Base-by-base conservation (phyloP, 139 green algal species). In the Volvox africanus region DNA sequence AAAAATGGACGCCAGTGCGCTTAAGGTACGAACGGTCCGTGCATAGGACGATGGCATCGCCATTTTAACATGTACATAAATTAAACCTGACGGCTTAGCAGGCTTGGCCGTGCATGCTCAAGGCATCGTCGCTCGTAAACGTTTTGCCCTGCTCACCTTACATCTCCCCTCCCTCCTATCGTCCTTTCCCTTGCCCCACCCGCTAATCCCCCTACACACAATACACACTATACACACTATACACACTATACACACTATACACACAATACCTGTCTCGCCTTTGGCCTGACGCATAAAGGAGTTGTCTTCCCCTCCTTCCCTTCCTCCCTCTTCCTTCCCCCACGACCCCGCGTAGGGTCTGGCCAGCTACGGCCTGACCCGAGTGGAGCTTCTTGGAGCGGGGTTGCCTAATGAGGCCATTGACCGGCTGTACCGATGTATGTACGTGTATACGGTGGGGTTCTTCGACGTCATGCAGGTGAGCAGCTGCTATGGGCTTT, bases 381-480 rank as follows among this genome's bases (percentile, higher is more conserved):
- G 94, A 18, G 21, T 85, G 32, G 91, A 95, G 89, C 92, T 95
- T 32, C 55, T 83, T 21, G 92, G 91, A 30, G 92, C 94, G 26
- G 94, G 94, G 0, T 89, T 96, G 32, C 87, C 76, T n/a, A 61
- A 92, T 50, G 93, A 89, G 1, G 81, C 75, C 37, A 80, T 94
- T 6, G 92, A 96, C 61, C 82, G 92, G 32, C 75, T 95, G 75
- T 95, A 95, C 89, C 87, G 93, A 28, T 84, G 89, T 33, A 87
- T 96, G 87, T 95, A 94, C 76, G 94, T 95, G n/a, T 95, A 96
- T 79, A 94, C 92, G 24, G 89, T 95, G 18, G 94, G 94, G 65
- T 95, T 95, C 75, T 94, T 93, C 69, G 94, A 96, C 78, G 73
- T 94, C 28, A 92, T 95, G 82, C 93, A 95, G 92, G 94, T 95